A percentile compares a stretch with the other conserved stretches of the same genome.
Conservation (phyloP, 306 rosid genomes). For the Notholithocarpus densiflorus region DNA sequence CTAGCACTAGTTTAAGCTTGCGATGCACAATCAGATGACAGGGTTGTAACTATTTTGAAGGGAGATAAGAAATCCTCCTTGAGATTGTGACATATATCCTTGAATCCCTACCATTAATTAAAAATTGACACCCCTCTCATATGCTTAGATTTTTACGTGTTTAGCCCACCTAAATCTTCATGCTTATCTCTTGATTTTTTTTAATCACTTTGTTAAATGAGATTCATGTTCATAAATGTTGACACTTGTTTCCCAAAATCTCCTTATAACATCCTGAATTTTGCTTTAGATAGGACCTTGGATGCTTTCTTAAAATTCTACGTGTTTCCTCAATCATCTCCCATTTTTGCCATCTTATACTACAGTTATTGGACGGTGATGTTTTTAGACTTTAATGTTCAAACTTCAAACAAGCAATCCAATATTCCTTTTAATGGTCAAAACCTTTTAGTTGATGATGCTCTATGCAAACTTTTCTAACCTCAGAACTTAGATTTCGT, state of each 20-base stretch:
- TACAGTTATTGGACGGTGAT: constrained; percentile 21
- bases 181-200: too few relatives aligned
- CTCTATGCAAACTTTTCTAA: not conserved
- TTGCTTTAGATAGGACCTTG: constrained; percentile 2
- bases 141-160: too few relatives aligned
- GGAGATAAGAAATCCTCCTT: too few relatives aligned
- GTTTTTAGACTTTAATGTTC: not conserved
- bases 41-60: too few relatives aligned
- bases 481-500: constrained; percentile 10
- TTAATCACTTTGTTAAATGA: too few relatives aligned
- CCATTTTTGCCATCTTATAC: not conserved
- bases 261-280: not conserved
- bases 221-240: not conserved
- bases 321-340: not conserved
- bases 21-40: too few relatives aligned
- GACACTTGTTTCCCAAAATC: constrained; percentile 13
- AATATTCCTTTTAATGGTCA: constrained; percentile 18
- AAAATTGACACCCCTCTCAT: too few relatives aligned
- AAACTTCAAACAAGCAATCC: constrained; percentile 10
- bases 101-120: too few relatives aligned
- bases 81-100: too few relatives aligned
- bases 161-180: too few relatives aligned
- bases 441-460: not conserved
- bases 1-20: too few relatives aligned
- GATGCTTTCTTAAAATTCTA: not conserved